Conservation (phyloP, 495 filamentous ascomycete genomes). For the Wilcoxina mikolae region DNA sequence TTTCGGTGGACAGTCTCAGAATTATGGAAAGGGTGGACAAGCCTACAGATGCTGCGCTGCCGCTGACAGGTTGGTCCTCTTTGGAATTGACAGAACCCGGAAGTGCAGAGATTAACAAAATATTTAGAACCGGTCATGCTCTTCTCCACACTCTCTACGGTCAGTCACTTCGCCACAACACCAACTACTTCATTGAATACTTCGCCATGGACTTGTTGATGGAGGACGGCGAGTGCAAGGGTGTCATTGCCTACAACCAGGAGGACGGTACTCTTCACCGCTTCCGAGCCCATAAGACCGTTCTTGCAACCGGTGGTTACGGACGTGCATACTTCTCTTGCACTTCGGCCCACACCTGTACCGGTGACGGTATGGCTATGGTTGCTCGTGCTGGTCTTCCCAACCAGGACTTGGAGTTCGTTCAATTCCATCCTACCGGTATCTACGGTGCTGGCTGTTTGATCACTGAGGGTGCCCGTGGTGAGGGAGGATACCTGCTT, state of each 20-base stretch:
- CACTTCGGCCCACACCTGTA: conserved; percentile 94
- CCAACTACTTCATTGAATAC: conserved; percentile 99
- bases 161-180: conserved; percentile 90
- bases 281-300: conserved; percentile 89
- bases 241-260: conserved; percentile 93
- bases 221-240: conserved; percentile 89
- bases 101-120: neutral
- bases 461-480: conserved; percentile 96
- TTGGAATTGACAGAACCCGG: neutral
- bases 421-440: conserved; percentile 98
- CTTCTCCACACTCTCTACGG: conserved; percentile 95
- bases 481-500: conserved; percentile 93
- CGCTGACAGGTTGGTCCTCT: conserved; percentile 44
- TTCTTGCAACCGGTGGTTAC: conserved; percentile 90
- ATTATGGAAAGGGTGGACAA: conserved; percentile 90
- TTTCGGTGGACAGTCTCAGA: conserved; percentile 90
- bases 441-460: conserved; percentile 97
- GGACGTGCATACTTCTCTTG: conserved; percentile 95
- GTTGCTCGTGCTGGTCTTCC: conserved; percentile 92
- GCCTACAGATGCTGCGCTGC: conserved; percentile 92
- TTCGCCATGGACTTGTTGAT: conserved; percentile 93
- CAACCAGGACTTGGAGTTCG: conserved; percentile 98
- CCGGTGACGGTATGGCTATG: conserved; percentile 98
- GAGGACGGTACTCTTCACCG: conserved; percentile 94
- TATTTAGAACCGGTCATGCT: conserved; percentile 73